These are phyloP conservation scores for Quercus aquifolioides DNA, from an alignment of 306 rosid species.

Conservation along the genomic window DNA sequence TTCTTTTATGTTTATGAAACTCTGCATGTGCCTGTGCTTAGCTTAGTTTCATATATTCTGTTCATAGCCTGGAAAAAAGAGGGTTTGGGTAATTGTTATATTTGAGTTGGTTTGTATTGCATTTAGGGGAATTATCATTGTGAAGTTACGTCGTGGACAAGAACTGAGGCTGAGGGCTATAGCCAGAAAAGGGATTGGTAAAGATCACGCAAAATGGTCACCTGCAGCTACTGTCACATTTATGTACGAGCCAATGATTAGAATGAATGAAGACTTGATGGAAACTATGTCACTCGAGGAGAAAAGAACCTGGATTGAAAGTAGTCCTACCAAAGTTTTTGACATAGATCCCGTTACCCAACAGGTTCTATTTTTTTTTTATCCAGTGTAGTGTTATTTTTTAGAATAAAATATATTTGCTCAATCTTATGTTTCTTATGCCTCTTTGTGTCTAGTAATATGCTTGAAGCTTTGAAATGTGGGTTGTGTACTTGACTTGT, in stretches of 20 bases:
- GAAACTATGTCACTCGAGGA: constrained; percentile 75
- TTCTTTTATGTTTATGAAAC: too few relatives aligned
- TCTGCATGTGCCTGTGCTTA: too few relatives aligned
- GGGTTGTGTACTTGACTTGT: not conserved
- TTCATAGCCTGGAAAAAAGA: too few relatives aligned
- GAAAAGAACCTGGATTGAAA: constrained; percentile 80
- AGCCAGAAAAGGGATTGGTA: constrained; percentile 95
- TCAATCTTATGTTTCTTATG: not conserved
- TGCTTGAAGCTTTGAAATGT: not conserved
- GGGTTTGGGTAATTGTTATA: too few relatives aligned
- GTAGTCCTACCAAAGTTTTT: constrained; percentile 86
- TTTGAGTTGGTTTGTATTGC: constrained; percentile 13
- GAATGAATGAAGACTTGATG: constrained; percentile 89
- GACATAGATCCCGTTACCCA: constrained; percentile 68
- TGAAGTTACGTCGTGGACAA: constrained; percentile 84
- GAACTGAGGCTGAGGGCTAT: constrained; percentile 94
- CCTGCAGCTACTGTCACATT: constrained; percentile 97
- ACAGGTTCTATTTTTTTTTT: constrained; percentile 51
- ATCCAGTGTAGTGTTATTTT: not conserved
- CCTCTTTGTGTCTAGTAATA: not conserved
- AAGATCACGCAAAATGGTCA: constrained; percentile 99
- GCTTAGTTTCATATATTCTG: too few relatives aligned
- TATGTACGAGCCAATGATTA: constrained; percentile 91
- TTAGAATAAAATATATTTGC: not conserved
- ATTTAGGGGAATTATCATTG: constrained; percentile 86